A percentile compares a stretch with the other conserved stretches of the same genome.
These are phyloP conservation scores for Vanderwaltozyma yarrowii DNA, from an alignment of 805 yeast genomes.

Conservation along the genomic window DNA sequence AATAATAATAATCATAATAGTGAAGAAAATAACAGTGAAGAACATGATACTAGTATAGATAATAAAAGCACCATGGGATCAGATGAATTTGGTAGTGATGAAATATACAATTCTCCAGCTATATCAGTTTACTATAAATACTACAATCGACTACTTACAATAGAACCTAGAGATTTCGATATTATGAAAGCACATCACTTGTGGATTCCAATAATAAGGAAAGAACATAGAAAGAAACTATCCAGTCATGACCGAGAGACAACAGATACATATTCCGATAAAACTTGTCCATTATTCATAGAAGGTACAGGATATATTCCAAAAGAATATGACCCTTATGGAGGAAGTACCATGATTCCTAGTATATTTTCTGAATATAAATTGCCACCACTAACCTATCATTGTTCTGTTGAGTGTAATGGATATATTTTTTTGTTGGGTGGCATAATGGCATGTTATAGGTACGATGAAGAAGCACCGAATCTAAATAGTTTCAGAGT, in stretches of 20 bases:
- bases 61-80: background rate
- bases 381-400: conserved; percentile 35
- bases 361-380: conserved; percentile 29
- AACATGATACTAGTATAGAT: background rate
- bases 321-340: conserved; percentile 14
- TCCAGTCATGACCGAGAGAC: background rate
- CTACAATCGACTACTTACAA: conserved; percentile 12
- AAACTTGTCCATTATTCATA: conserved; percentile 18
- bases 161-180: conserved; percentile 9
- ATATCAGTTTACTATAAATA: conserved; percentile 13
- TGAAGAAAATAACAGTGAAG: background rate
- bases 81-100: background rate
- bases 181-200: conserved; percentile 12
- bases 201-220: conserved; percentile 20
- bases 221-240: conserved; percentile 6
- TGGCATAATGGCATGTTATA: conserved; percentile 31
- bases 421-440: conserved; percentile 34
- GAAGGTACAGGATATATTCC: conserved; percentile 18
- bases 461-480: conserved; percentile 20
- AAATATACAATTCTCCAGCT: conserved; percentile 1
- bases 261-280: conserved; percentile 6
- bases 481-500: conserved; percentile 29
- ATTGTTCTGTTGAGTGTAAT: conserved; percentile 31
- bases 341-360: conserved; percentile 16
- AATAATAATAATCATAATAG: background rate